phyloP scores from a whole-genome alignment of 768 basidiomycete species.

The Sporobolomyces phaffii region DNA sequence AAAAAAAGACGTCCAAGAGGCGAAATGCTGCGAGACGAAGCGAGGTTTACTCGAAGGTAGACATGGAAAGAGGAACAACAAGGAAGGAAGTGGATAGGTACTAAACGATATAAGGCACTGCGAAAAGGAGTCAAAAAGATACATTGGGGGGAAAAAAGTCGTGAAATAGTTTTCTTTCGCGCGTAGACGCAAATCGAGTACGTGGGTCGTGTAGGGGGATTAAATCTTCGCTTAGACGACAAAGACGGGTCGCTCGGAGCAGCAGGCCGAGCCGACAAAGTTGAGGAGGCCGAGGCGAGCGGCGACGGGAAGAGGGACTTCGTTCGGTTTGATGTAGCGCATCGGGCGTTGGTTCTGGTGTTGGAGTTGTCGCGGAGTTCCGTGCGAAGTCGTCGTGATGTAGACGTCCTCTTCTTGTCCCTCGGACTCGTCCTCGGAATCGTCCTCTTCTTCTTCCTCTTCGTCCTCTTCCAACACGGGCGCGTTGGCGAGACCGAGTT shows the following conservation, averaged over 20 bases:
- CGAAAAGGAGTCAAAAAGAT: neutral
- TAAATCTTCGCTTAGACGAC: slow-evolving; percentile 24
- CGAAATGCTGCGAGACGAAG: neutral
- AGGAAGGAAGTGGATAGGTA: too few relatives aligned
- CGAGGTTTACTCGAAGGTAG: neutral
- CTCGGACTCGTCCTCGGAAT: neutral
- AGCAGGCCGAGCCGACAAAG: slow-evolving; percentile 30
- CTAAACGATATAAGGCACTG: neutral
- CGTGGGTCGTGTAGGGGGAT: neutral
- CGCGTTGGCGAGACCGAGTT: neutral
- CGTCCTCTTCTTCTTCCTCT: slow-evolving; percentile 18
- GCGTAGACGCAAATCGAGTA: too few relatives aligned
- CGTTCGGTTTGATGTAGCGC: slow-evolving; percentile 22
- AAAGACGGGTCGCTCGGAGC: slow-evolving; percentile 27
- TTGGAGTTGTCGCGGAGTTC: slow-evolving; percentile 21
- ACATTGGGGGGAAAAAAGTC: neutral
- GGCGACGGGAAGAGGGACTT: slow-evolving; percentile 16
- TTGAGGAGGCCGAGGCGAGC: slow-evolving; percentile 24
- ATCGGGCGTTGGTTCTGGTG: slow-evolving; percentile 20
- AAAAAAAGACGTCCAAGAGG: too few relatives aligned
- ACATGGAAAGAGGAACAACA: neutral
- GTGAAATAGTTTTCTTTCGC: too few relatives aligned
- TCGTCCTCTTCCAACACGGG: slow-evolving; percentile 12
- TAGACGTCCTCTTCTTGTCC: slow-evolving; percentile 29
- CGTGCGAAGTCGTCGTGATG: slow-evolving; percentile 11